A percentile compares a stretch with the other conserved stretches of the same genome.
Conservation (phyloP, 2,329 filamentous ascomycete species). For the Alternaria ethzedia region DNA sequence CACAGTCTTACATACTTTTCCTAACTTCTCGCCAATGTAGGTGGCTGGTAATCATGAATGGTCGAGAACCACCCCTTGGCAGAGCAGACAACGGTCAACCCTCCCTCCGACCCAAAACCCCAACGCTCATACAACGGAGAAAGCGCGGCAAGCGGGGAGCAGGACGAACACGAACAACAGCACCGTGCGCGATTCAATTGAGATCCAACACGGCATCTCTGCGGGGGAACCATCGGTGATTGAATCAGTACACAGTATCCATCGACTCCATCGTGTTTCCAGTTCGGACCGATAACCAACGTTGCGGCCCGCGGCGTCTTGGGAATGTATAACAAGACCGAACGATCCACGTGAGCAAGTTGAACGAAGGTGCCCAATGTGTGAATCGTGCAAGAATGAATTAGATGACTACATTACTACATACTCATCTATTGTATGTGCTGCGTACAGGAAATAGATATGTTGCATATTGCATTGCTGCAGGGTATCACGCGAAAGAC, state of each 20-base stretch:
- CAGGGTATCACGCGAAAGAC: slow-evolving; percentile 13
- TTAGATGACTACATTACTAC: background rate
- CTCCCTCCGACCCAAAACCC: background rate
- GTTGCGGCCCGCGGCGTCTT: background rate
- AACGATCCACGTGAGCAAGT: slow-evolving; percentile 1
- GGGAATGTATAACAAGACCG: background rate
- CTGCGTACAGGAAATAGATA: slow-evolving; percentile 2
- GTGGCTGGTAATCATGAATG: background rate
- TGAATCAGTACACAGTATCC: background rate
- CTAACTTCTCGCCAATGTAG: background rate
- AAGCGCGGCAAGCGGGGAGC: background rate
- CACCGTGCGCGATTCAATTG: background rate
- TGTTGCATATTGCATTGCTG: slow-evolving; percentile 7
- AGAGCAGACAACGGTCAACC: background rate
- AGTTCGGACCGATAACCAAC: slow-evolving; percentile 1
- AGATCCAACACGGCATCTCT: background rate
- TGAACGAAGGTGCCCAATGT: background rate
- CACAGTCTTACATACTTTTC: background rate
- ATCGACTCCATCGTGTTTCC: background rate
- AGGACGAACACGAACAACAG: background rate
- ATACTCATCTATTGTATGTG: background rate
- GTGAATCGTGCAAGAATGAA: background rate
- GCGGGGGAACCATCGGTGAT: background rate
- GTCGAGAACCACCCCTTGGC: too few species aligned
- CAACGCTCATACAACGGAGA: background rate